Conservation (phyloP, 2,329 filamentous ascomycete species). For the Lachnellula subtilissima region DNA sequence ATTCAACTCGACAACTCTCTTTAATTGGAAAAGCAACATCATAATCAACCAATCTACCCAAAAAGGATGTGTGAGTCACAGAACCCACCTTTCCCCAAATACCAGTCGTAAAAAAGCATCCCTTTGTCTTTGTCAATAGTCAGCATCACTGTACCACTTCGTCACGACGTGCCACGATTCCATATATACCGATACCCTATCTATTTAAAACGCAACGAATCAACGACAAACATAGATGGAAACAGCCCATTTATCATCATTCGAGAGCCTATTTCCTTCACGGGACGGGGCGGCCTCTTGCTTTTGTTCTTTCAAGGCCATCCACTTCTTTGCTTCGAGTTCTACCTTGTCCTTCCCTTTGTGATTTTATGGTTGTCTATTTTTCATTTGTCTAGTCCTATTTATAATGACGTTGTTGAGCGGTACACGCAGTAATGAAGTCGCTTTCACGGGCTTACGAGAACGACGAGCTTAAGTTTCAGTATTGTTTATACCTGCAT, state of each 20-base stretch:
- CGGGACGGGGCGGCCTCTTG: constrained; percentile 15
- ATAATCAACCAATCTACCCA: constrained; percentile 23
- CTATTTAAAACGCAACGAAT: constrained; percentile 8
- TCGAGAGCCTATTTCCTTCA: constrained; percentile 18
- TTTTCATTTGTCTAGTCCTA: not conserved
- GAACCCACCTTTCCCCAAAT: constrained; percentile 19
- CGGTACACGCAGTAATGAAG: constrained; percentile 18
- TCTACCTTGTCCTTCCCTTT: constrained; percentile 3
- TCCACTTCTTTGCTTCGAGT: constrained; percentile 4
- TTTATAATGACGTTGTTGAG: constrained; percentile 13
- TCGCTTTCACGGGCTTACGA: constrained; percentile 15
- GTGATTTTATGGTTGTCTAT: not conserved
- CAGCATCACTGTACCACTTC: not conserved
- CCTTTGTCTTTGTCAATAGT: not conserved
- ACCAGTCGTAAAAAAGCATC: not conserved
- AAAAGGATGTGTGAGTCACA: constrained; percentile 21
- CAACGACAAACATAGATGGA: constrained; percentile 5
- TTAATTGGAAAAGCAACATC: constrained; percentile 22
- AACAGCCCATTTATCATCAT: constrained; percentile 3
- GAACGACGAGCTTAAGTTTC: constrained; percentile 12
- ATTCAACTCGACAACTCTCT: constrained; percentile 7
- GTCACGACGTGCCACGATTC: constrained; percentile 21
- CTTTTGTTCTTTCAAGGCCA: constrained; percentile 5
- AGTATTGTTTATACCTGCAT: constrained; percentile 20
- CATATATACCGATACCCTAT: constrained; percentile 13